Conservation (phyloP, 208 protist genomes). For the Hexamita inflata region DNA sequence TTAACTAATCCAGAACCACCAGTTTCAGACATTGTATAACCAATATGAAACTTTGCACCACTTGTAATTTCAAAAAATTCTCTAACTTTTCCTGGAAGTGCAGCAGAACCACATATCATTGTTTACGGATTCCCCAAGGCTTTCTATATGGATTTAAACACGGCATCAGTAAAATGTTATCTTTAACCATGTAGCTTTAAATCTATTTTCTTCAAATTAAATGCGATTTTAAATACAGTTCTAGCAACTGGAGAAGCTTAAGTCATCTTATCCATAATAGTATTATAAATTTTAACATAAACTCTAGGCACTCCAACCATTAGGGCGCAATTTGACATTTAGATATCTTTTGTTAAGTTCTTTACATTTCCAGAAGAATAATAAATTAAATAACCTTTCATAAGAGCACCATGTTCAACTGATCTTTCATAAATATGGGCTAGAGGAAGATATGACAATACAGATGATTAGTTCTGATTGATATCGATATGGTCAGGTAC, state of each 20-base stretch:
- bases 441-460: constrained; percentile 26
- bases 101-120: constrained; percentile 2
- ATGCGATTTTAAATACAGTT: background rate
- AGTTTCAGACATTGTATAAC: background rate
- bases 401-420: background rate
- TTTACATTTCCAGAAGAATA: constrained; percentile 13
- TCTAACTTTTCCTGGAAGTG: background rate
- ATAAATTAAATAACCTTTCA: background rate
- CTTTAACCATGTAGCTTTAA: background rate
- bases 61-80: background rate
- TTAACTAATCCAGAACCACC: background rate
- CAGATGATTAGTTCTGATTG: background rate
- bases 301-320: background rate
- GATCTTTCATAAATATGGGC: constrained; percentile 12
- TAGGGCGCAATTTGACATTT: background rate
- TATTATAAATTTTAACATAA: constrained; percentile 13
- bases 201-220: constrained; percentile 4
- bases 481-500: background rate
- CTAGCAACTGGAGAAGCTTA: background rate
- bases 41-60: background rate
- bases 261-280: constrained; percentile 7
- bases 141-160: constrained; percentile 5
- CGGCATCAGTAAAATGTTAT: background rate
- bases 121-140: background rate
- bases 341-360: constrained; percentile 19